Conservation (phyloP, 2,329 filamentous ascomycete species). For the Colletotrichum theobromicola region DNA sequence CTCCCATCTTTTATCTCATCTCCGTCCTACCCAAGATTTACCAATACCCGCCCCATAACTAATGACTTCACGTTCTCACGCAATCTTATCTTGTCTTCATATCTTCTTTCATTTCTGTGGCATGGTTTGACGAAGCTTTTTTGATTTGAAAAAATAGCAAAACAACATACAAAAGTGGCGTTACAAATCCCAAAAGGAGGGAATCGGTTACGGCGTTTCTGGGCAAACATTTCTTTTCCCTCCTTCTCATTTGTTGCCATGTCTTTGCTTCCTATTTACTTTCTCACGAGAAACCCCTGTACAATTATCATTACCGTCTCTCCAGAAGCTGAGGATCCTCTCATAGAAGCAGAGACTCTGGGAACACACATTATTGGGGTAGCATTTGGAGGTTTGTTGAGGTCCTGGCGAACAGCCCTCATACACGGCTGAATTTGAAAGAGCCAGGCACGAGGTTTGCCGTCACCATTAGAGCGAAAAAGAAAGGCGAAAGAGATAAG, state of each 20-base stretch:
- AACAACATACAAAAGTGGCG: conserved; percentile 15
- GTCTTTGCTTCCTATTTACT: neutral
- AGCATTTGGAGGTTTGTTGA: neutral
- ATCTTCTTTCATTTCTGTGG: neutral
- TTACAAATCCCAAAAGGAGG: neutral
- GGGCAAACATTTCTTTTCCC: conserved; percentile 5
- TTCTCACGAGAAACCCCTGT: conserved; percentile 32
- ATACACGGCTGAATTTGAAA: neutral
- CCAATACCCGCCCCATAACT: conserved; percentile 18
- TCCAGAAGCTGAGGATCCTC: conserved; percentile 20
- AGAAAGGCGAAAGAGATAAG: neutral
- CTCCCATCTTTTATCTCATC: neutral
- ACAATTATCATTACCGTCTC: conserved; percentile 32
- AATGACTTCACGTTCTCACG: conserved; percentile 27
- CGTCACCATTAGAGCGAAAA: neutral
- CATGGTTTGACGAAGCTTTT: neutral
- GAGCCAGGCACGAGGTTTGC: neutral
- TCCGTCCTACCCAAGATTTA: neutral
- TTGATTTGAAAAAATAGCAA: conserved; percentile 2
- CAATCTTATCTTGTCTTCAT: neutral
- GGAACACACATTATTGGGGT: neutral
- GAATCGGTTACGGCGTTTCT: neutral
- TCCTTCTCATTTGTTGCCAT: conserved; percentile 1
- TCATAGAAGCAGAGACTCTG: neutral
- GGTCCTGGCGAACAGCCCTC: neutral